Evolutionary conservation across 2,329 filamentous ascomycete genomes (phyloP), one percentile per base, ranked within the genome.

Genomic region (Exutisphaerella laricina): DNA sequence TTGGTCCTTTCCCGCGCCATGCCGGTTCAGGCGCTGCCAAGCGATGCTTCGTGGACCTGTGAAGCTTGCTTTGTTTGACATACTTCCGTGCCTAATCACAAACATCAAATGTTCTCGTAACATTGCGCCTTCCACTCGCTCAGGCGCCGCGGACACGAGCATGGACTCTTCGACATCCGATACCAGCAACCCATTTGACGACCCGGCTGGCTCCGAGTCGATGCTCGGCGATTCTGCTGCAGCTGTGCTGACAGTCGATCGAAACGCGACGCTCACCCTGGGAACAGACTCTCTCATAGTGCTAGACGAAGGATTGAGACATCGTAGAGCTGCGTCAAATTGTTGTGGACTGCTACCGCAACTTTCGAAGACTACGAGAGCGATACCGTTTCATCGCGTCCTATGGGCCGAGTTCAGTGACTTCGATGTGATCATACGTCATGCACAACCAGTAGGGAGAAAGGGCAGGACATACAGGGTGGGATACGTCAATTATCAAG

Each of bases 311-410:
- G 71, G 70, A 26, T 66, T 75, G 40, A 64, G 68, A 50, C 69
- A 73, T 45, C 67, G 54, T 17, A 46, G 69, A 58, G 62, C 69
- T 48, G 61, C 66, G 46, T 68, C 66, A 31, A 69, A 70, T 54
- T 81, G 77, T 61, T 83, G 78, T 60, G 75, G 77, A 30, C 56
- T 80, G 35, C 64, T 72, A 51, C 69, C 71, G 17, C 50, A 50
- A 17, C 40, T 59, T 14, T 62, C 68, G 21, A 73, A 75, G 46
- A 67, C 69, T 22, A 77, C 72, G 21, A 70, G 70, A 50, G 70
- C 75, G 4, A 83, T 96, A 21, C 81, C 85, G 2, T 82, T 88
- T 48, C 89, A 86, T 69, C 85, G 94, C 61, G 70, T 96, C 48
- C 79, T 96, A 36, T 94, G 87, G 82, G 86, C 84, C 28, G 80